Conservation (phyloP, 1,284 basidiomycete species). For the Ceratobasidium sp. region DNA sequence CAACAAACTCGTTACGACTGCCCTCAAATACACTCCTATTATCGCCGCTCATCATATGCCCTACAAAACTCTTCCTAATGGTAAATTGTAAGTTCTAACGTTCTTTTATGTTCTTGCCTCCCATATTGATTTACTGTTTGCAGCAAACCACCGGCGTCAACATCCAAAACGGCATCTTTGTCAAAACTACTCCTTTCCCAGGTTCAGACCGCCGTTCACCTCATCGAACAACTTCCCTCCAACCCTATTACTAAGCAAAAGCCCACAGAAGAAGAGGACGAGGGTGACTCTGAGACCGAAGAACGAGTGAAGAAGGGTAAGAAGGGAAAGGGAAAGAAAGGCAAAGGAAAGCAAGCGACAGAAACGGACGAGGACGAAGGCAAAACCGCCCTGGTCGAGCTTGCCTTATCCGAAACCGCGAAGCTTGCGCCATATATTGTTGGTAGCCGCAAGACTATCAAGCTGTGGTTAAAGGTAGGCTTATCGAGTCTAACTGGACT, state of each 20-base stretch:
- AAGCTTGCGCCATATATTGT: conserved; percentile 89
- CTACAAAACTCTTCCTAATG: conserved; percentile 80
- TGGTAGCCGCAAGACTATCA: conserved; percentile 81
- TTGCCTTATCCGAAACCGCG: conserved; percentile 81
- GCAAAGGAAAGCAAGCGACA: neutral
- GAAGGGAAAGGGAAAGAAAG: conserved; percentile 47
- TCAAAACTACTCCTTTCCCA: conserved; percentile 90
- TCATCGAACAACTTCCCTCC: conserved; percentile 70
- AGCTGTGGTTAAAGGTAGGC: conserved; percentile 82
- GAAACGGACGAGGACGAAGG: conserved; percentile 15
- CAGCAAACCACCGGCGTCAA: conserved; percentile 80
- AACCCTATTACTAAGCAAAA: conserved; percentile 40
- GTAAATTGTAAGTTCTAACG: conserved; percentile 73
- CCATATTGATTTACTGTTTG: neutral
- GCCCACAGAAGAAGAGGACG: conserved; percentile 44
- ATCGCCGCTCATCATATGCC: conserved; percentile 89
- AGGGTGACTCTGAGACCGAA: conserved; percentile 44
- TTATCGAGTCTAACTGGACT: conserved; percentile 1
- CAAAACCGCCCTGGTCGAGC: conserved; percentile 55
- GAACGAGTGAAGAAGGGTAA: conserved; percentile 41
- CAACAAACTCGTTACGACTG: conserved; percentile 88
- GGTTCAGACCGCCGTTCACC: conserved; percentile 83
- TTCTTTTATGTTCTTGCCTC: neutral
- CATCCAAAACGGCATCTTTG: conserved; percentile 76
- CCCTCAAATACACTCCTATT: conserved; percentile 90